phyloP scores from a whole-genome alignment of 2,329 filamentous ascomycete species.

The Fusarium sp. region DNA sequence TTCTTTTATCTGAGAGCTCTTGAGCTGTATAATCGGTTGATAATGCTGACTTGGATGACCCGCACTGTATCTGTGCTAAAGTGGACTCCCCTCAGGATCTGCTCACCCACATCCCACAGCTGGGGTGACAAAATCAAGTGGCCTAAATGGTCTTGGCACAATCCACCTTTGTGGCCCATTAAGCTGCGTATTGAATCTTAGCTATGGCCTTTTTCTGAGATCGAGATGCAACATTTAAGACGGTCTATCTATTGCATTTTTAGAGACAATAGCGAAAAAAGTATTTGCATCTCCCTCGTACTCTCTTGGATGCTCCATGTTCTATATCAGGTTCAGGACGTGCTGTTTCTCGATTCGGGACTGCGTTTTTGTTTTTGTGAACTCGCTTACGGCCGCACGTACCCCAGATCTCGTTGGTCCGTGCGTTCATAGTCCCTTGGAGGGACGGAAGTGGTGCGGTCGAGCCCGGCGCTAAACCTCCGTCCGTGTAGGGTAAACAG shows the following conservation, averaged over 20 bases:
- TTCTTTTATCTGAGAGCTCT: not conserved
- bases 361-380: conserved; percentile 34
- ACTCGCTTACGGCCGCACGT: conserved; percentile 29
- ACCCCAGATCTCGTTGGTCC: conserved; percentile 33
- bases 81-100: not conserved
- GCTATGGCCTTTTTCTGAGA: not conserved
- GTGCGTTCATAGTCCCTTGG: conserved; percentile 18
- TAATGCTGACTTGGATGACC: conserved; percentile 1
- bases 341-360: not conserved
- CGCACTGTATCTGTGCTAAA: conserved; percentile 5
- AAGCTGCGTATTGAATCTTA: not conserved
- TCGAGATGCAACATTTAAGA: not conserved
- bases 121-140: not conserved
- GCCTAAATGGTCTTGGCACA: not conserved
- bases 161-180: not conserved
- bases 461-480: not conserved
- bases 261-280: not conserved
- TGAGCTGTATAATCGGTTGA: conserved; percentile 1
- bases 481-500: not conserved
- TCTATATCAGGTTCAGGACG: not conserved
- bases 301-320: not conserved
- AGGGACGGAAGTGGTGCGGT: not conserved
- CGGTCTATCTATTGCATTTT: not conserved
- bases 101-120: not conserved
- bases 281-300: not conserved